Percentiles rank a stretch among this genome's conserved stretches.
phyloP scores from a whole-genome alignment of 345 rosid genomes.

The Populus pruinosa region DNA sequence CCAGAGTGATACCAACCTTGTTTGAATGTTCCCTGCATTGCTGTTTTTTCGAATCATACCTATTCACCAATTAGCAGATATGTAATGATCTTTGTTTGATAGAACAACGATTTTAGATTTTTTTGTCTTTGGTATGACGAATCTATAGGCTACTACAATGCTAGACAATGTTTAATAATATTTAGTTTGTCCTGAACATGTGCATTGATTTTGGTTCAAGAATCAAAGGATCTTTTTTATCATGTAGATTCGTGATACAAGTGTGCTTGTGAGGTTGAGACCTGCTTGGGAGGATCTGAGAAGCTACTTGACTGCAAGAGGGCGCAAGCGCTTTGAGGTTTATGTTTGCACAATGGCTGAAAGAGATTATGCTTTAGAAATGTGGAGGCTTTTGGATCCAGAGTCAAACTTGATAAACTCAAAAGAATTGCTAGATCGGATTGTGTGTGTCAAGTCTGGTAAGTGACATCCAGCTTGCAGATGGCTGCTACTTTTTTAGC shows the following conservation, averaged over 20 bases:
- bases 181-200: neutral
- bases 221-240: neutral
- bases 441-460: slow-evolving; percentile 97
- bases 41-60: neutral
- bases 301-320: slow-evolving; percentile 89
- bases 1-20: neutral
- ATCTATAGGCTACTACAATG: neutral
- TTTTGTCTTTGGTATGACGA: neutral
- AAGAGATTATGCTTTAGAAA: slow-evolving; percentile 95
- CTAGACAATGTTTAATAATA: neutral
- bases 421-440: slow-evolving; percentile 71
- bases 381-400: slow-evolving; percentile 99
- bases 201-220: slow-evolving; percentile 12
- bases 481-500: slow-evolving; percentile 11
- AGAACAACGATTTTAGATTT: neutral
- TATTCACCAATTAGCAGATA: neutral
- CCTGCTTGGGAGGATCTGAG: slow-evolving; percentile 98
- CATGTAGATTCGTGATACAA: slow-evolving; percentile 88
- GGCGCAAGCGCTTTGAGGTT: slow-evolving; percentile 97
- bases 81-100: neutral
- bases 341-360: slow-evolving; percentile 99
- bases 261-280: slow-evolving; percentile 97
- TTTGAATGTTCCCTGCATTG: neutral
- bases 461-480: slow-evolving; percentile 20
- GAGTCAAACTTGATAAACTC: slow-evolving; percentile 80